These are phyloP conservation scores for Zymoseptoria tritici DNA, from an alignment of 2,329 filamentous ascomycete genomes.

Conservation along the genomic window DNA sequence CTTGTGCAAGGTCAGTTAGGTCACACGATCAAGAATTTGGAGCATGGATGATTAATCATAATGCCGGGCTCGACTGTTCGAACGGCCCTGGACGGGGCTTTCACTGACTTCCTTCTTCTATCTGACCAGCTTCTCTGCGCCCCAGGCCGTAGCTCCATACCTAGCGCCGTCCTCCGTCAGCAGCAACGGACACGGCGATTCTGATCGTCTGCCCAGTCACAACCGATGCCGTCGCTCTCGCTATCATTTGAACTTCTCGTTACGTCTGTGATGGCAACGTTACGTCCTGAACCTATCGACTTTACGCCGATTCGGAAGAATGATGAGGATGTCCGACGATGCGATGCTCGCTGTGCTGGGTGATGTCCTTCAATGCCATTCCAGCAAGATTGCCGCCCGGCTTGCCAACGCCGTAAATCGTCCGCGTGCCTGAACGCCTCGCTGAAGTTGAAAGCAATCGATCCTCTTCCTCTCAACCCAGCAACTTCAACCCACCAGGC, in stretches of 20 bases:
- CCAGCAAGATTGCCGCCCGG: not conserved
- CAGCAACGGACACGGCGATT: not conserved
- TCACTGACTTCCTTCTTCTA: too few relatives aligned
- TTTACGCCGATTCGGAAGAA: not conserved
- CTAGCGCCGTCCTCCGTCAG: not conserved
- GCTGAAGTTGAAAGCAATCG: not conserved
- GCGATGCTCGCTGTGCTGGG: not conserved
- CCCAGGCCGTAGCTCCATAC: too few relatives aligned
- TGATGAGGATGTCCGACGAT: not conserved
- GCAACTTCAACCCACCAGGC: conserved; percentile 21
- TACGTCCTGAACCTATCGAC: not conserved
- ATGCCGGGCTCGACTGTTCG: too few relatives aligned
- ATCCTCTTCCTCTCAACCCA: conserved; percentile 16
- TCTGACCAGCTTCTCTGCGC: too few relatives aligned
- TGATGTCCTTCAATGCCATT: not conserved
- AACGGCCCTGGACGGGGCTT: too few relatives aligned
- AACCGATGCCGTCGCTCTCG: not conserved
- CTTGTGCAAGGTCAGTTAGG: too few relatives aligned
- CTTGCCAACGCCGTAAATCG: not conserved
- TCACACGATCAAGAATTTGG: too few relatives aligned
- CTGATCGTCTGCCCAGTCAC: not conserved
- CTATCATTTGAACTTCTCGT: not conserved
- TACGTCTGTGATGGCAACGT: not conserved
- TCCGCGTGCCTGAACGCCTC: conserved; percentile 4
- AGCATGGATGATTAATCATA: too few relatives aligned